Evolutionary conservation across 1,139 yeast genomes (phyloP), one percentile per base, ranked within the genome.

Genomic region (Pichia sp.): DNA sequence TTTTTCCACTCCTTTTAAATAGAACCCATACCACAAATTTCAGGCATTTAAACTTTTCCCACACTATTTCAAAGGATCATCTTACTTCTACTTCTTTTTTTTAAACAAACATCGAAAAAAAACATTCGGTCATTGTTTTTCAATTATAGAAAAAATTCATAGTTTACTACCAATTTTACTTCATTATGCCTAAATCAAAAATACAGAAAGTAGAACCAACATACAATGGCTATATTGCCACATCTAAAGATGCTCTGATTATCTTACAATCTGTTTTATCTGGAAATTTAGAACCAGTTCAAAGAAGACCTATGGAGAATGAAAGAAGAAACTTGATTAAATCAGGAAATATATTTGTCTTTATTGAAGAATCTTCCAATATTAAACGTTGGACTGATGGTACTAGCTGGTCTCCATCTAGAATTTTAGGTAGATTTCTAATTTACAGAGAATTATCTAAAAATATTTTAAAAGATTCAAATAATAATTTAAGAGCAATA

Each of bases 361-460:
- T 87, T 56, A 76, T 84, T 39, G 96, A 88, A 60, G 87, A 83
- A 50, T 70, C 74, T 18, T 79, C 91, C 0, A 91, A 93, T 1
- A 87, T 88, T 48, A 84, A 84, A 59, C 68, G 96, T 42, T 88
- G 96, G 96, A 88, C 96, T 1, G 96, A 88, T 57, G 95, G 96
- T 14, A 76, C 85, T 18, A 72, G 89, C 11, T 88, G 96, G 96
- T 79, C 89, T 1, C 96, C 96, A 0, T 81, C 93, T 3, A 67
- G 96, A 39, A 86, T 88, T 24, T 68, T 86, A 32, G 95, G 95
- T 4, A 69, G 93, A 44, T 88, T 88, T 52, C 66, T 88, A 31
- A 81, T 88, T 9, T 88, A 88, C 60, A 72, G 95, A 32, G 93
- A 85, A 59, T 64, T 85, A 40, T 88, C 84, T 53, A 74, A 75